phyloP scores from a whole-genome alignment of 2,329 filamentous ascomycete species.

The Beauveria pseudobassiana region DNA sequence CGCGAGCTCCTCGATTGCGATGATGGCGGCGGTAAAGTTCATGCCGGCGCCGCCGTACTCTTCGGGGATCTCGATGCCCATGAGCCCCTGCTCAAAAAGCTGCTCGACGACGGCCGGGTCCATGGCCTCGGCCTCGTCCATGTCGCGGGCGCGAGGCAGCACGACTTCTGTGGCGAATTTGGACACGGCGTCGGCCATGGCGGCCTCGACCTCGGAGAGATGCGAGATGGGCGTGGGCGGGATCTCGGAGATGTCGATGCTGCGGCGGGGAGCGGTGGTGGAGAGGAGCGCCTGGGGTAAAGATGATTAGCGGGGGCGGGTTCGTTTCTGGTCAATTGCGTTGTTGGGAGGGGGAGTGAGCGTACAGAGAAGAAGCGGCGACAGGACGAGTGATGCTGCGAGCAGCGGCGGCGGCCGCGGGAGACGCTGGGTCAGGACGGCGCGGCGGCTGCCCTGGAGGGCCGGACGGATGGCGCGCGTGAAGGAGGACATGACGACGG shows the following conservation, averaged over 20 bases:
- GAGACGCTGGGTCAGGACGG: conserved; percentile 28
- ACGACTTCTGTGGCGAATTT: conserved; percentile 89
- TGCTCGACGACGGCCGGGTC: conserved; percentile 81
- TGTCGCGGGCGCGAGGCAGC: conserved; percentile 84
- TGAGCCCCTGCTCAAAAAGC: conserved; percentile 93
- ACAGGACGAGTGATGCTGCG: conserved; percentile 16
- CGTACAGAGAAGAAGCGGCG: conserved; percentile 22
- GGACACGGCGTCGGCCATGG: conserved; percentile 83
- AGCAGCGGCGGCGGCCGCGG: conserved; percentile 12
- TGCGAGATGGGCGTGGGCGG: conserved; percentile 89
- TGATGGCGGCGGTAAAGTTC: conserved; percentile 96
- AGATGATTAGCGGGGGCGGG: neutral
- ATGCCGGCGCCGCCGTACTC: conserved; percentile 95
- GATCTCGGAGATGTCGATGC: conserved; percentile 63
- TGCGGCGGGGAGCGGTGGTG: conserved; percentile 47
- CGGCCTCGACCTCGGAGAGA: conserved; percentile 78
- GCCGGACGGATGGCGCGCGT: conserved; percentile 44
- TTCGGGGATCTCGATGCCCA: conserved; percentile 96
- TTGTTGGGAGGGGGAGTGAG: neutral
- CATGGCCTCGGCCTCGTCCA: conserved; percentile 97
- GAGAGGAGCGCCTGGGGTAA: conserved; percentile 47
- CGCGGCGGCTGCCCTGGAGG: conserved; percentile 37
- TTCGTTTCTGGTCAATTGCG: neutral
- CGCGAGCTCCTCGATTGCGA: conserved; percentile 94
- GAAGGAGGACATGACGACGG: conserved; percentile 39